Evolutionary conservation across 2,329 filamentous ascomycete species (phyloP).

Genomic region (Penicillium sclerotiorum): DNA sequence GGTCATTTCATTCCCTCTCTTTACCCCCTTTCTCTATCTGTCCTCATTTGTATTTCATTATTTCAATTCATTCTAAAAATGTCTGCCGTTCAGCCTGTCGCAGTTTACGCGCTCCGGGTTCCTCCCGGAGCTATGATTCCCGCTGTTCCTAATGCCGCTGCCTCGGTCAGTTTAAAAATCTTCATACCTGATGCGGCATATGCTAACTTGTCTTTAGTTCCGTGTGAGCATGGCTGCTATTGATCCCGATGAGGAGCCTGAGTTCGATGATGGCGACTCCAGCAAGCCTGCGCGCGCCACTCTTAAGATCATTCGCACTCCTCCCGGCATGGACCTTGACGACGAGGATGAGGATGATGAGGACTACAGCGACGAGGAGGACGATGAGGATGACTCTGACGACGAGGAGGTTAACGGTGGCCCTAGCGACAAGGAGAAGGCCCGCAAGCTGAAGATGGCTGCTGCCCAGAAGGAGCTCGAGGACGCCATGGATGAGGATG

Average conservation of each 20-base stretch:
- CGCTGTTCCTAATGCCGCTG: constrained; percentile 75
- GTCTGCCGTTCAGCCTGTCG: constrained; percentile 63
- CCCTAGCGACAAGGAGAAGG: constrained; percentile 87
- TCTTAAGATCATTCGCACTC: constrained; percentile 83
- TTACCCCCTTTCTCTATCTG: constrained; percentile 17
- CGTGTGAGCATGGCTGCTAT: constrained; percentile 98
- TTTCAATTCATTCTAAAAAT: constrained; percentile 34
- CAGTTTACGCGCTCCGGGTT: constrained; percentile 90
- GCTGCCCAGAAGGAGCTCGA: constrained; percentile 78
- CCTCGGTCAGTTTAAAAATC: constrained; percentile 67
- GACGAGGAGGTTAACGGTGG: constrained; percentile 82
- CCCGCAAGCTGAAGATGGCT: constrained; percentile 80
- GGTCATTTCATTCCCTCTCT: constrained; percentile 23
- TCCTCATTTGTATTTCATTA: constrained; percentile 11
- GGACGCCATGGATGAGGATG: constrained; percentile 63
- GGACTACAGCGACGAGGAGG: constrained; percentile 47
- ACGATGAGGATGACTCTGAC: constrained; percentile 53
- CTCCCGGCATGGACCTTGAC: constrained; percentile 60
- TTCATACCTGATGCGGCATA: neutral
- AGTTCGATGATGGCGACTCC: constrained; percentile 65
- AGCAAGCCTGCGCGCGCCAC: constrained; percentile 74
- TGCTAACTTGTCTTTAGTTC: constrained; percentile 61
- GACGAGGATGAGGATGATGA: constrained; percentile 68
- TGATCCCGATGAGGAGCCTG: constrained; percentile 77
- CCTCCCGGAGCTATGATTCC: constrained; percentile 81